Base-by-base conservation (phyloP, 495 filamentous ascomycete genomes). In the Hypoxylon crocopeplum region DNA sequence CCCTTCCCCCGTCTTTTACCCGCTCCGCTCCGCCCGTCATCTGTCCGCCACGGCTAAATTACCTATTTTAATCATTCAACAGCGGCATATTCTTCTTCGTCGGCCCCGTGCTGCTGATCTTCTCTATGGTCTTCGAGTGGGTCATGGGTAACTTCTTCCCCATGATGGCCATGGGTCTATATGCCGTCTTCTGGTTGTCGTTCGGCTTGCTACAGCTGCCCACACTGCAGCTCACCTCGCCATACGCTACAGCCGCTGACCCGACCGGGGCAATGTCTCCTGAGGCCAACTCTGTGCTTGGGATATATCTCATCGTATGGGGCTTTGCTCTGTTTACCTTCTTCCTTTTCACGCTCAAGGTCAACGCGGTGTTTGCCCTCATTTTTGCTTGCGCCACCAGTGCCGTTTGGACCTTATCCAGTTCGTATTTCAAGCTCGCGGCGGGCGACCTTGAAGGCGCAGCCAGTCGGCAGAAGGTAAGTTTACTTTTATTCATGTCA, bases 141-240 rank as follows among this genome's bases (percentile, higher is more conserved):
- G 72, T 80, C 33, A 74, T 80, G 72, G 75, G 74, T 2, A 81
- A 81, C 59, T 82, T 82, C 75, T 79, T 81, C 49, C 70, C 75
- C 12, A 78, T 84, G 82, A 83, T 83, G 75, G 78, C 81, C 15
- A 79, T 79, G 75, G 80, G 81, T 7, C 72, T 84, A 22, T 84
- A 83, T 51, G 66, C 75, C 34, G 82, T 83, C 20, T 84, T 83
- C 68, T 83, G 81, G 81, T 61, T 81, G 7, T 79, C 77, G 7
- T 82, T 84, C 48, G 82, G 80, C 17, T 52, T 83, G 37, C 66
- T 84, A 1, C 73, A 83, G 40, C 72, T 82, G 1, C 82, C 82
- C 1, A 79, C 77, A 1, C 75, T 81, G 17, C 75, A 75, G 19
- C 72, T 84, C 15, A 75, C 73, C n/a, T 48, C 67, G 5, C 71